Percentiles rank a stretch among this genome's conserved stretches.
Evolutionary conservation across 2,329 filamentous ascomycete species (phyloP).

Genomic region (Fusarium concolor): DNA sequence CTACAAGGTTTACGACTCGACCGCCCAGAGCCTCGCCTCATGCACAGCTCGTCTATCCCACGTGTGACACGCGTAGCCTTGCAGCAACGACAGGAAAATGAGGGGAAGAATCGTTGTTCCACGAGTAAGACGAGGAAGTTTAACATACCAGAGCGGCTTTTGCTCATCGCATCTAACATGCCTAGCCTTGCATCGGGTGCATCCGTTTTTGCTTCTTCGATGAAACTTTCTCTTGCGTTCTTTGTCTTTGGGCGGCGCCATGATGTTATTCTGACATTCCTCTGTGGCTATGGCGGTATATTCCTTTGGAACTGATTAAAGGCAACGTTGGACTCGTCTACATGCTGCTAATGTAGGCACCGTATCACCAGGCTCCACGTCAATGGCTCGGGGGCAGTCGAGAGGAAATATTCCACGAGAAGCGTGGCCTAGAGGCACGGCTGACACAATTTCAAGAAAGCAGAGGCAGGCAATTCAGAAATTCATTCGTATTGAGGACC

Average conservation of each 20-base stretch:
- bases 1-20: slow-evolving; percentile 19
- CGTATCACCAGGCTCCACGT: slow-evolving; percentile 40
- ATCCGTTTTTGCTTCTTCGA: slow-evolving; percentile 54
- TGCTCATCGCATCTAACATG: slow-evolving; percentile 61
- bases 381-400: slow-evolving; percentile 40
- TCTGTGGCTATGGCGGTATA: slow-evolving; percentile 27
- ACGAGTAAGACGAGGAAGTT: slow-evolving; percentile 23
- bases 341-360: slow-evolving; percentile 41
- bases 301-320: slow-evolving; percentile 26
- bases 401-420: slow-evolving; percentile 44
- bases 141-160: slow-evolving; percentile 58
- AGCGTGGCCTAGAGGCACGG: slow-evolving; percentile 37
- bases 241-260: slow-evolving; percentile 53
- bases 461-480: slow-evolving; percentile 42
- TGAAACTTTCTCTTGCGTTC: slow-evolving; percentile 54
- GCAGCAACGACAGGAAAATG: slow-evolving; percentile 30
- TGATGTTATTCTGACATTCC: slow-evolving; percentile 38
- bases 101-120: slow-evolving; percentile 25
- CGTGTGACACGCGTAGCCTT: slow-evolving; percentile 37
- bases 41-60: slow-evolving; percentile 42
- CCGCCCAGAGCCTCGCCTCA: slow-evolving; percentile 25
- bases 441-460: slow-evolving; percentile 40
- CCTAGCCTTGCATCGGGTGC: slow-evolving; percentile 53
- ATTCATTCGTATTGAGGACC: slow-evolving; percentile 45
- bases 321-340: slow-evolving; percentile 25